Conservation (phyloP, 2,329 filamentous ascomycete genomes). For the Colletotrichum filicis region DNA sequence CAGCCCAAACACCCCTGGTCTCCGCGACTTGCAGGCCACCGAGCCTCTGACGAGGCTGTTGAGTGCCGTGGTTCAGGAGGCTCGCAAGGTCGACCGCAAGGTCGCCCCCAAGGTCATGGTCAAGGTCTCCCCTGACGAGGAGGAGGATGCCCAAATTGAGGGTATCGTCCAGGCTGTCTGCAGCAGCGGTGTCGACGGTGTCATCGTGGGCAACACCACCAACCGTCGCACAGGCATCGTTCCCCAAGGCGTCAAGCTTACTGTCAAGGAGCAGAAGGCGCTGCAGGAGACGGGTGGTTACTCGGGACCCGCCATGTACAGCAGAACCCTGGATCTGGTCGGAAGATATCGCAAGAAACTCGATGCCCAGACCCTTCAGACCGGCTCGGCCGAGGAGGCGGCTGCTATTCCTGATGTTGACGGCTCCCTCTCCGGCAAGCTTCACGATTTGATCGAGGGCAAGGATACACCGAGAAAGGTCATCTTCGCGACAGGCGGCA, state of each 20-base stretch:
- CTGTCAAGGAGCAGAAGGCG: conserved; percentile 72
- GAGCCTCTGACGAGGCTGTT: conserved; percentile 86
- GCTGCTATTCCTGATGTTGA: conserved; percentile 42
- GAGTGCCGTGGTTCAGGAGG: conserved; percentile 83
- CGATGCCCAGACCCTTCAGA: conserved; percentile 60
- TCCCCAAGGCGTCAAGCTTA: conserved; percentile 73
- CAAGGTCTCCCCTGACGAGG: conserved; percentile 97
- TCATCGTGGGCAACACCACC: conserved; percentile 98
- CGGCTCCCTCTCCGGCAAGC: conserved; percentile 44
- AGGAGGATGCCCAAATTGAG: conserved; percentile 83
- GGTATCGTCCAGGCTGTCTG: conserved; percentile 90
- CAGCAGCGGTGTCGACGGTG: conserved; percentile 87
- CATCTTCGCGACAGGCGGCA: conserved; percentile 93
- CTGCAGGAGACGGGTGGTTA: conserved; percentile 86
- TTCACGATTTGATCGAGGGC: conserved; percentile 32
- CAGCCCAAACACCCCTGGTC: conserved; percentile 93
- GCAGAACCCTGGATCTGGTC: conserved; percentile 81
- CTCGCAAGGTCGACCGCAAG: conserved; percentile 74
- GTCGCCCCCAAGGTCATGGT: conserved; percentile 90
- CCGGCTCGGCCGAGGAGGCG: conserved; percentile 44
- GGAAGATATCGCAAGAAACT: conserved; percentile 79
- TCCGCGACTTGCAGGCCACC: conserved; percentile 86
- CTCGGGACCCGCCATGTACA: conserved; percentile 90
- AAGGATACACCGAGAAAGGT: conserved; percentile 69
- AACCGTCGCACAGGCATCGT: conserved; percentile 80